Percentiles rank a stretch among this genome's conserved stretches.
Conservation (phyloP, 768 basidiomycete species). For the Boletus sensibilis region DNA sequence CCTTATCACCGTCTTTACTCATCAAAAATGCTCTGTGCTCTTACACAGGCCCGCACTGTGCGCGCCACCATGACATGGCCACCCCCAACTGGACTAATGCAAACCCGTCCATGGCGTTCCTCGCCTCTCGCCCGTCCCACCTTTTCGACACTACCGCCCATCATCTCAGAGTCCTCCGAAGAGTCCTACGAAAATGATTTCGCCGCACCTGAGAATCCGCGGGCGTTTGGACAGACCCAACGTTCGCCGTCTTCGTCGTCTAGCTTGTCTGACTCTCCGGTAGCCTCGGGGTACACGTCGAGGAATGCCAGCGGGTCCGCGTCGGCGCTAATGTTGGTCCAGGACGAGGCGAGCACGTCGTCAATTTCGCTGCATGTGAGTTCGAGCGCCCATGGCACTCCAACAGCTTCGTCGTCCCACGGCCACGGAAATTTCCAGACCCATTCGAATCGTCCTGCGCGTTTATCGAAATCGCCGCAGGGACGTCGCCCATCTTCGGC, state of each 20-base stretch:
- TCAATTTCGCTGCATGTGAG: conserved; percentile 19
- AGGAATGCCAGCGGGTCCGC: conserved; percentile 9
- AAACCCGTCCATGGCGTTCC: conserved; percentile 31
- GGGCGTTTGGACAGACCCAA: background rate
- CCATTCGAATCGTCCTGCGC: conserved; percentile 3
- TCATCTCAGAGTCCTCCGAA: conserved; percentile 22
- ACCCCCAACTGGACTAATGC: conserved; percentile 3
- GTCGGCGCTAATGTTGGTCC: conserved; percentile 4
- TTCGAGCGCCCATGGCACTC: conserved; percentile 8
- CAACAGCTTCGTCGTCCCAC: too few species aligned
- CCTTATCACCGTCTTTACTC: background rate
- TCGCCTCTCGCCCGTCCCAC: conserved; percentile 29
- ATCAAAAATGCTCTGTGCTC: background rate
- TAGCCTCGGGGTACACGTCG: conserved; percentile 17
- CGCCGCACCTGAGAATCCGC: background rate
- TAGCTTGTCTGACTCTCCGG: conserved; percentile 13
- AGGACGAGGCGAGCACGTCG: conserved; percentile 23
- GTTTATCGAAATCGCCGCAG: conserved; percentile 12
- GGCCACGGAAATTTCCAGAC: conserved; percentile 5
- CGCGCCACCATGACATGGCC: conserved; percentile 12
- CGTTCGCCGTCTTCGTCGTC: conserved; percentile 17
- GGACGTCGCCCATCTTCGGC: conserved; percentile 10
- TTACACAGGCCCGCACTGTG: conserved; percentile 14
- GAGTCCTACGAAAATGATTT: conserved; percentile 15
- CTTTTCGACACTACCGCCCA: conserved; percentile 27